Evolutionary conservation across 805 yeast genomes (phyloP).

Genomic region (Sugiyamaella valdiviana): DNA sequence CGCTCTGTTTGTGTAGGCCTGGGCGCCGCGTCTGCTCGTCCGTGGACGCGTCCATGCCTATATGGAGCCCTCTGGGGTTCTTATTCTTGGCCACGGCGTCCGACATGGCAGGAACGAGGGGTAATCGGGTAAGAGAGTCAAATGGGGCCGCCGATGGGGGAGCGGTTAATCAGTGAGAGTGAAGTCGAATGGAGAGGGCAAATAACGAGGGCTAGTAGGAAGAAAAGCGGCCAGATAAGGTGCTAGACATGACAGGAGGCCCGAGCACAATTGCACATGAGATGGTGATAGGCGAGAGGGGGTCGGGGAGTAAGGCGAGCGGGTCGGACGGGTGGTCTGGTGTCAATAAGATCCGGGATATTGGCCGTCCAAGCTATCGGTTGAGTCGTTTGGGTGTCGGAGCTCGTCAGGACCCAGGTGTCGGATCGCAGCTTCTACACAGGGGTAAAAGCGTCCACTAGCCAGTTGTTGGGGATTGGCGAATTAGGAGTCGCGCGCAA

Average conservation of each 20-base stretch:
- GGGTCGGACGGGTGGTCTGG: too few species aligned
- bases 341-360: too few species aligned
- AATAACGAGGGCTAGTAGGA: not conserved
- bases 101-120: not conserved
- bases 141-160: not conserved
- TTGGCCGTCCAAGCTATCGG: too few species aligned
- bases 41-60: not conserved
- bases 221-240: not conserved
- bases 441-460: too few species aligned
- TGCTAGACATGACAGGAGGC: not conserved
- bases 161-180: not conserved
- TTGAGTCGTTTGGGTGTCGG: too few species aligned
- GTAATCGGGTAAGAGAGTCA: not conserved
- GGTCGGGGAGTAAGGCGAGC: too few species aligned
- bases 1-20: conserved; percentile 2
- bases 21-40: not conserved
- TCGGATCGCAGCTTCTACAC: too few species aligned
- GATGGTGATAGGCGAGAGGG: too few species aligned
- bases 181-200: not conserved
- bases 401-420: too few species aligned
- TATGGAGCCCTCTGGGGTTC: not conserved
- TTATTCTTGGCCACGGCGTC: not conserved
- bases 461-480: too few species aligned
- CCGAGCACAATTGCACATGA: not conserved
- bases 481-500: too few species aligned